These are phyloP conservation scores for Entomortierella lignicola DNA, from an alignment of 192 early-diverging fungal genomes.

Conservation along the genomic window DNA sequence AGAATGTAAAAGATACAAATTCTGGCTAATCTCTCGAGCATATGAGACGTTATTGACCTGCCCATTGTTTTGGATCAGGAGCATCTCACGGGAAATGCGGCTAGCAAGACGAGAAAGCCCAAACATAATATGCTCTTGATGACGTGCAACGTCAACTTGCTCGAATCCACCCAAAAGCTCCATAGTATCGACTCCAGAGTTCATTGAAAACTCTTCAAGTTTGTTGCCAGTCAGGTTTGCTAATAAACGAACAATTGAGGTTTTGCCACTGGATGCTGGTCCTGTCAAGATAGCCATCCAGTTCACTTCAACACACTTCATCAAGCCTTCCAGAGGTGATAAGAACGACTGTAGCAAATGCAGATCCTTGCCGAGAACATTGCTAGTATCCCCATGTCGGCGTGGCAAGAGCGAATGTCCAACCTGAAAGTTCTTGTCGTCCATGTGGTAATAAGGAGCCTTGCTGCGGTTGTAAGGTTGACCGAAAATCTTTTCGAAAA, in stretches of 20 bases:
- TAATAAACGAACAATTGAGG: slow-evolving; percentile 84
- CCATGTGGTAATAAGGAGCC: slow-evolving; percentile 63
- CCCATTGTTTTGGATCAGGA: slow-evolving; percentile 19
- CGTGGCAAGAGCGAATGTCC: slow-evolving; percentile 73
- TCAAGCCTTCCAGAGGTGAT: slow-evolving; percentile 77
- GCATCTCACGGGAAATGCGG: slow-evolving; percentile 56
- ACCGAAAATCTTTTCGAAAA: slow-evolving; percentile 70
- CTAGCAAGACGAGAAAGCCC: slow-evolving; percentile 58
- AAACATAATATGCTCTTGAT: slow-evolving; percentile 65
- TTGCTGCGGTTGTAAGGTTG: slow-evolving; percentile 49
- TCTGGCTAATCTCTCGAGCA: slow-evolving; percentile 50
- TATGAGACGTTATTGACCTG: slow-evolving; percentile 16
- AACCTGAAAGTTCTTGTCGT: slow-evolving; percentile 63
- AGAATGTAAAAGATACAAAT: slow-evolving; percentile 38
- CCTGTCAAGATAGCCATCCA: slow-evolving; percentile 96
- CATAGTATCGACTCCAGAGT: slow-evolving; percentile 91
- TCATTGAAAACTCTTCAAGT: slow-evolving; percentile 96
- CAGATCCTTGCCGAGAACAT: slow-evolving; percentile 59
- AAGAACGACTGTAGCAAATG: slow-evolving; percentile 77
- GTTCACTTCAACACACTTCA: slow-evolving; percentile 88
- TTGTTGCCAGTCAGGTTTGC: slow-evolving; percentile 84
- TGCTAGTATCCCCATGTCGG: slow-evolving; percentile 29
- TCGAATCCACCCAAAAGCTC: slow-evolving; percentile 98
- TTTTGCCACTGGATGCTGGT: slow-evolving; percentile 87
- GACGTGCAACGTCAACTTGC: slow-evolving; percentile 88